Percentiles rank a stretch among this genome's conserved stretches.
phyloP scores from a whole-genome alignment of 768 basidiomycete species.

The Tricholoma sp. region DNA sequence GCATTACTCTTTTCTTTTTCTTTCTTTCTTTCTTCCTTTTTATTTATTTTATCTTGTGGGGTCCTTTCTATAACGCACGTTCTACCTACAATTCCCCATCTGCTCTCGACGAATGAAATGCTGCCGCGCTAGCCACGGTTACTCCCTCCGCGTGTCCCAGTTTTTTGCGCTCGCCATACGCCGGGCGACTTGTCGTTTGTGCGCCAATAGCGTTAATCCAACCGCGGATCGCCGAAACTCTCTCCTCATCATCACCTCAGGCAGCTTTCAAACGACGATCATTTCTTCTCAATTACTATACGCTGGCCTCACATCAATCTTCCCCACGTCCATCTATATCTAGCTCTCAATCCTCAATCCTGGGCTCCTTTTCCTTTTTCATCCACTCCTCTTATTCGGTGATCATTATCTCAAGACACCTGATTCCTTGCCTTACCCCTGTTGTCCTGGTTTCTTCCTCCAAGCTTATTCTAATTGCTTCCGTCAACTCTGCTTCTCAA shows the following conservation, averaged over 20 bases:
- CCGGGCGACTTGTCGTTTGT: background rate
- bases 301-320: background rate
- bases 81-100: slow-evolving; percentile 7
- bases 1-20: background rate
- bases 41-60: background rate
- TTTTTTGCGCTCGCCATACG: background rate
- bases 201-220: background rate
- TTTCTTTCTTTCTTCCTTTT: background rate
- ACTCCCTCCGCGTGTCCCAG: background rate
- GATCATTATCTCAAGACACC: background rate
- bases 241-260: background rate
- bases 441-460: background rate
- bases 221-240: slow-evolving; percentile 2
- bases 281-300: background rate
- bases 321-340: slow-evolving; percentile 3
- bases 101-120: slow-evolving; percentile 4
- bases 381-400: background rate
- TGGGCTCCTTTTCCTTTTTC: background rate
- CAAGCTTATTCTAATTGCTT: background rate
- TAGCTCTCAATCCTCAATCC: background rate
- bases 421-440: background rate
- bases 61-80: slow-evolving; percentile 14
- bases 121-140: slow-evolving; percentile 4
- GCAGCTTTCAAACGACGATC: background rate
- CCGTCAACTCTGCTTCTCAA: background rate